Percentiles rank a stretch among this genome's conserved stretches.
Conservation (phyloP, 2,329 filamentous ascomycete genomes). For the Scedosporium apiospermum region DNA sequence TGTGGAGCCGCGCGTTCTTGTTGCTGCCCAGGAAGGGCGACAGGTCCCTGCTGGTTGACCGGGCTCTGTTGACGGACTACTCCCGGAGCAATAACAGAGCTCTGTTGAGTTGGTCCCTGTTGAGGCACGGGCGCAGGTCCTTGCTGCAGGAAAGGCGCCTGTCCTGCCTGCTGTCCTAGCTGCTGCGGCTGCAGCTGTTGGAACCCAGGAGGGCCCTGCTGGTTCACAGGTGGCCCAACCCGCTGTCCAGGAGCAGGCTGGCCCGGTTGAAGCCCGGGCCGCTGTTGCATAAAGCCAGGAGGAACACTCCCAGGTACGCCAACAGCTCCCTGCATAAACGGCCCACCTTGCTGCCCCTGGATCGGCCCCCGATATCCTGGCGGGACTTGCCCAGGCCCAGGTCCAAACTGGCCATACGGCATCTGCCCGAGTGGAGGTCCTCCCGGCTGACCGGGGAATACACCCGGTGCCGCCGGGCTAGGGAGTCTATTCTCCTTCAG, state of each 20-base stretch:
- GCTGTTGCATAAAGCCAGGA: background rate
- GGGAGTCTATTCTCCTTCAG: slow-evolving; percentile 8
- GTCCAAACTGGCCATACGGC: background rate
- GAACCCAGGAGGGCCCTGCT: background rate
- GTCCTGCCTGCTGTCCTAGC: background rate
- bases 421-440: background rate
- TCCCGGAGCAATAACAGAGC: background rate
- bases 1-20: background rate
- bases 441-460: background rate
- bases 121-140: background rate
- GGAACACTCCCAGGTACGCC: background rate
- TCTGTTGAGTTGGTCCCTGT: background rate
- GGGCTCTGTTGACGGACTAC: background rate
- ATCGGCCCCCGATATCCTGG: background rate
- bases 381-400: background rate
- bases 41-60: background rate
- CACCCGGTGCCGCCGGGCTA: background rate
- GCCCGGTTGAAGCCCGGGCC: background rate
- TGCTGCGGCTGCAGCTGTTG: background rate
- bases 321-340: background rate
- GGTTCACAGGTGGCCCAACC: background rate
- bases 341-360: background rate
- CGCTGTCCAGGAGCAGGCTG: background rate
- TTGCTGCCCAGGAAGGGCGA: background rate
- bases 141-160: background rate